Evolutionary conservation across 805 yeast genomes (phyloP), one percentile per base, ranked within the genome.

Genomic region (Cyberlindnera subsufficiens): DNA sequence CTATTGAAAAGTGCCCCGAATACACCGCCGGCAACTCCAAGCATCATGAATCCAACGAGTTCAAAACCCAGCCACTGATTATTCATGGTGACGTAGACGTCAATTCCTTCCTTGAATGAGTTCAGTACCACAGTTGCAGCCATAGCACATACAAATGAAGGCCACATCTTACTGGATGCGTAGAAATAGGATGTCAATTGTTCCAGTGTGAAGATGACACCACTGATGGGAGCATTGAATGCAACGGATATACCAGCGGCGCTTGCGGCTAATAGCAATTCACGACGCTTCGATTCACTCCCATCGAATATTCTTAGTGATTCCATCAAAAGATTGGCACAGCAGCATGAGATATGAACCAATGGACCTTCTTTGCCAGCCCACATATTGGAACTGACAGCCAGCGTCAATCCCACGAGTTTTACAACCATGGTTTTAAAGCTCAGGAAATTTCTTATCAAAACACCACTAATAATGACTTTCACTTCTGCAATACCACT

Each of bases 181-280:
- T 74, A 75, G 55, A 82, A 78, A 54, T 75, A 84, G 30, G 80
- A 74, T 4, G 82, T 77, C 35, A 82, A 66, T 47, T 78, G 79
- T 54, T 87, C 95, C 16, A 85, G 59, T 5, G 84, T 82, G 59
- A 86, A 88, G 29, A 87, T 59, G 1, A 88, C 93, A 1, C 96
- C 96, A 7, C 95, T 95, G 43, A 88, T 80, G 3, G 96, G 96
- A 0, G 95, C 80, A 46, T 83, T 84, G 62, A 87, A 86, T 0
- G 96, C 95, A 13, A 84, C 86, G 0, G 90, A 78, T 19, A 87
- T 82, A 5, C 96, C 96, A 1, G 90, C 81, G 1, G 95, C 90
- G 1, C 86, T 75, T 0, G 90, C 86, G 1, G 95, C 89, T 16
- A 82, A 69, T 14, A 82, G 58, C 9, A 87, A 55, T 47, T 85